Evolutionary conservation across 805 yeast species (phyloP), one percentile per base, ranked within the genome.

Genomic region (Barnettozyma botsteinii): DNA sequence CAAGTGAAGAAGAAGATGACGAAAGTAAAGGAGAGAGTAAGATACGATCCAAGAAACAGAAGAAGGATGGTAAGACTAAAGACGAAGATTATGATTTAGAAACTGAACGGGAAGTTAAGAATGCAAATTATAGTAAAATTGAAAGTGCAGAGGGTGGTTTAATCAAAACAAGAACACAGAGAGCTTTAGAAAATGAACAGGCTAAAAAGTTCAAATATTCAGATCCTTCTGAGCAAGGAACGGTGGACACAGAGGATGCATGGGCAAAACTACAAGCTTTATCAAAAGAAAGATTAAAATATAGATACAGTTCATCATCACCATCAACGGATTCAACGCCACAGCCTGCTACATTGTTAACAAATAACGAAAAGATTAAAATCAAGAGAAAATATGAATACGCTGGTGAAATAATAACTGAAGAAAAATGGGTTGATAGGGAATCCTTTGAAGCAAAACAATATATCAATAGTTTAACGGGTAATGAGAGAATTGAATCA

Each of bases 401-500:
- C 70, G 98, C 98, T 0, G 97, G 97, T 6, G 84, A 84, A 51
- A 67, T 78, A 3, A 70, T 83, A 2, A 75, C 82, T 0, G 96
- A 89, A 53, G 80, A 81, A 43, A 87, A 85, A 60, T 67, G 72
- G 61, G 97, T 93, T 1, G 82, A 77, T 34, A 73, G 72, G 7
- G 70, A 76, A 33, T 83, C 95, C 8, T 93, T 93, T 12, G 96
- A 87, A 57, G 98, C 94, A 0, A 77, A 77, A 49, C 96, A 89
- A 15, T 87, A 81, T 53, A 59, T 85, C 31, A 75, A 73, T 45
- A 77, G 82, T 1, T 63, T 77, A 1, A 69, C 67, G 21, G 64
- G 67, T 31, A 48, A 60, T 23, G 49, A 42, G 36, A 48, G 42
- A 31, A 48, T 36, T 8, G 46, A 47, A 32, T 41, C 45, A n/a